phyloP scores from a whole-genome alignment of 805 yeast species.

The Komagataella pastoris region DNA sequence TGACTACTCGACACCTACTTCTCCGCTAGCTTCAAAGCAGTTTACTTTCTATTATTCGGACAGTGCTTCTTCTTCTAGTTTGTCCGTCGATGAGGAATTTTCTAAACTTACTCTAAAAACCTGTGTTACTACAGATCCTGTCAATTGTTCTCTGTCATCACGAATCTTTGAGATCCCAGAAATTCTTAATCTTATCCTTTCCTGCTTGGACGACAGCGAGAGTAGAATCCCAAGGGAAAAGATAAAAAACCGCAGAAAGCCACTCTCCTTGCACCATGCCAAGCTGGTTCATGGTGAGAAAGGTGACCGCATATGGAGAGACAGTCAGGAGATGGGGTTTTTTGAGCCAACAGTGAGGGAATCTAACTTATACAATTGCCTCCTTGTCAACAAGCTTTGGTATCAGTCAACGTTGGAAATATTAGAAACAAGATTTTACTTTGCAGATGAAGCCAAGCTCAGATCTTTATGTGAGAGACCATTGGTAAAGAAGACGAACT shows the following conservation, averaged over 20 bases:
- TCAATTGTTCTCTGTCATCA: not conserved
- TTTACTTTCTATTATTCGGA: not conserved
- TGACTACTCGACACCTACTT: not conserved
- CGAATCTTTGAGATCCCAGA: constrained; percentile 65
- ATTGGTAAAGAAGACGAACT: constrained; percentile 4
- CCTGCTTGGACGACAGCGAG: constrained; percentile 30
- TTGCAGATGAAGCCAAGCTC: constrained; percentile 31
- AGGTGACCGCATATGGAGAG: constrained; percentile 4
- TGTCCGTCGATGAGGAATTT: not conserved
- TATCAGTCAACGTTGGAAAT: constrained; percentile 37
- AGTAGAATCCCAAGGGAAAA: constrained; percentile 47
- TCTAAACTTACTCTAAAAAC: not conserved
- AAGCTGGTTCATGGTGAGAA: constrained; percentile 47
- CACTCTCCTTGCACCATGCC: constrained; percentile 59
- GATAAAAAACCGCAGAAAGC: constrained; percentile 50
- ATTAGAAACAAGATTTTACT: constrained; percentile 40
- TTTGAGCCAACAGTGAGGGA: constrained; percentile 5
- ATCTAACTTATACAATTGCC: constrained; percentile 38
- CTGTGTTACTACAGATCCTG: not conserved
- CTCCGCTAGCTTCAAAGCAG: not conserved
- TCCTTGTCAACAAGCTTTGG: constrained; percentile 62
- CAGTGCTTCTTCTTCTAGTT: not conserved
- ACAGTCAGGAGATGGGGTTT: constrained; percentile 2
- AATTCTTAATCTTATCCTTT: constrained; percentile 46
- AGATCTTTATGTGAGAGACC: constrained; percentile 7